Evolutionary conservation across 305 asterid genomes (phyloP), one percentile per base, ranked within the genome.

Genomic region (Fraxinus albicans): DNA sequence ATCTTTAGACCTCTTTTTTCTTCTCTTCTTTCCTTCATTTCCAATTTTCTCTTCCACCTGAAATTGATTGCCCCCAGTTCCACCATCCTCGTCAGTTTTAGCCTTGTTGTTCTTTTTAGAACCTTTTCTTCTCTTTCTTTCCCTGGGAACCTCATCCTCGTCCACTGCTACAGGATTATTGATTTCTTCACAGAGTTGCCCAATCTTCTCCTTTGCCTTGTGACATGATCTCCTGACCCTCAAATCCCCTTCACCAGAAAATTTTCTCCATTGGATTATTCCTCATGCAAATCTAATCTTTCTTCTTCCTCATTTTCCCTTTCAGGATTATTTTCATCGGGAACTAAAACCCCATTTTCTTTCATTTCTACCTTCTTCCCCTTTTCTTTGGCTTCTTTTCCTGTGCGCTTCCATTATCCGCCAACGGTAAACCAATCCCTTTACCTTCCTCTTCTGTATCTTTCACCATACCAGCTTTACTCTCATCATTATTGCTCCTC

Each of bases 21-120:
- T 83, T 35, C 80, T 81, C 35, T 17, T 44, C 53, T 72, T 73
- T 73, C 4, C 40, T 19, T 2, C 15, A 6, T 35, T 73, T 73
- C 67, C 84, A 34, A 21, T 47, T n/a, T 82, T 40, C 85, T 83
- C 65, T 19, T 40, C 44, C n/a, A 13, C 36, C 38, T 12, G 74
- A 67, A 29, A 67, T 12, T 67, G 74, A 27, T 67, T 4, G 27
- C 44, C 29, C 12, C 27, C 27, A 34, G 25, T 73, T 73, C 34
- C 44, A 33, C 13, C 77, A 73, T 67, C 74, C 19, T 34, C 47
- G 27, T 33, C 13, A 34, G 50, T 73, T 73, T 53, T 38, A 76
- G 70, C 2, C 47, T 78, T 53, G 8, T 77, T 34, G 10, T 42
- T 53, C 7, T 58, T 3, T 38, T 53, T 6, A 34, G 73, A 27